phyloP scores from a whole-genome alignment of 1,139 yeast genomes.

The Yamadazyma songkhlaensis region DNA sequence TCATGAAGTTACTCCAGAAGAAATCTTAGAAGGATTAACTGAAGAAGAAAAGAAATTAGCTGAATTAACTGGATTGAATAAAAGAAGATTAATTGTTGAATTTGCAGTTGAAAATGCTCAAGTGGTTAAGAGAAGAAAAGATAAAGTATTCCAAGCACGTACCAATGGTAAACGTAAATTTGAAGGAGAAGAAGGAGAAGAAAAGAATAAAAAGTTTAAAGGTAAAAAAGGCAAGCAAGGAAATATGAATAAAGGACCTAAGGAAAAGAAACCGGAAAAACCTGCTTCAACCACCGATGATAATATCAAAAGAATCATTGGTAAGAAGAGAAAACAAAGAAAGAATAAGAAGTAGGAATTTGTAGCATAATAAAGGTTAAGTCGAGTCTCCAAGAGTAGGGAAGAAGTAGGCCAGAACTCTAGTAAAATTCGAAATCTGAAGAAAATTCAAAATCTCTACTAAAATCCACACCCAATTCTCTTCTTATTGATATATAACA shows the following conservation, averaged over 20 bases:
- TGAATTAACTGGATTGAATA: constrained; percentile 50
- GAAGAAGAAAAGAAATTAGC: constrained; percentile 65
- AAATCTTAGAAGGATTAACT: constrained; percentile 65
- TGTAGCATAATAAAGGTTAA: background rate
- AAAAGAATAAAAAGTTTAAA: constrained; percentile 25
- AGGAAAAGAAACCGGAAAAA: constrained; percentile 6
- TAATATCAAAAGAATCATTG: constrained; percentile 60
- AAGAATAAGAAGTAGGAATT: constrained; percentile 35
- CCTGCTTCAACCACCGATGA: constrained; percentile 37
- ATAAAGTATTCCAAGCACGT: constrained; percentile 53
- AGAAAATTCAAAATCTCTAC: no score
- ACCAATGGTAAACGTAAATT: constrained; percentile 17
- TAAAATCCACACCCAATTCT: no score
- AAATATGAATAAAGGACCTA: constrained; percentile 17
- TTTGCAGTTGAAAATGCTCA: constrained; percentile 95
- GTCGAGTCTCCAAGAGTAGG: no score
- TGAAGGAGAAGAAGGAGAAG: constrained; percentile 6
- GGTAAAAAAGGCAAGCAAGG: constrained; percentile 45
- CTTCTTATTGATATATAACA: no score
- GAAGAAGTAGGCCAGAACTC: no score
- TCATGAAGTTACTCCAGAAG: constrained; percentile 73
- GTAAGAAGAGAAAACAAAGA: constrained; percentile 68
- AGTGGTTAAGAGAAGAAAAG: constrained; percentile 87
- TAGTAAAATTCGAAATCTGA: no score
- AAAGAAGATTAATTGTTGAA: constrained; percentile 85